These are phyloP conservation scores for Fusarium irregulare DNA, from an alignment of 2,329 filamentous ascomycete species.

Conservation along the genomic window DNA sequence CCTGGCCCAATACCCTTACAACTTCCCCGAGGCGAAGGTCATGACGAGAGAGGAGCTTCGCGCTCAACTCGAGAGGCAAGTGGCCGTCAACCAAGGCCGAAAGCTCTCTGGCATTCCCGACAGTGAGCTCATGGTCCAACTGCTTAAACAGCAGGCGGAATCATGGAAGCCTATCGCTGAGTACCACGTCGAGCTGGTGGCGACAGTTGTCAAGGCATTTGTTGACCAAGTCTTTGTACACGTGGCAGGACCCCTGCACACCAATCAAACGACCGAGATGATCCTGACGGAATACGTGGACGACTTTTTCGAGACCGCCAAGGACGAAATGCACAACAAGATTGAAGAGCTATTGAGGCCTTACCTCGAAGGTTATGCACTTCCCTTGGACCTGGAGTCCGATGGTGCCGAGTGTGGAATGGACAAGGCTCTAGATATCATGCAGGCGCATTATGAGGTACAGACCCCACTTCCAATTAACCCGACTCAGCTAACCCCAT, in stretches of 20 bases:
- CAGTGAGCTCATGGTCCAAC: neutral
- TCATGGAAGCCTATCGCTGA: neutral
- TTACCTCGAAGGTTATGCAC: neutral
- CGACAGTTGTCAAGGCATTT: neutral
- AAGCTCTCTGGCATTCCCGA: neutral
- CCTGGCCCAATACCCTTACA: slow-evolving; percentile 44
- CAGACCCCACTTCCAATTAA: neutral
- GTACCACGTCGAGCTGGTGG: neutral
- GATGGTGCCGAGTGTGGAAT: neutral
- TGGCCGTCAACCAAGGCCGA: slow-evolving; percentile 32
- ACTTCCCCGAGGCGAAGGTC: slow-evolving; percentile 43
- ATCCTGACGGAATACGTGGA: neutral
- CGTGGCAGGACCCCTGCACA: neutral
- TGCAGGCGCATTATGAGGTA: neutral
- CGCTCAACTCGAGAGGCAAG: slow-evolving; percentile 40
- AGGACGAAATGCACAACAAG: neutral
- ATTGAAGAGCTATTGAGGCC: neutral
- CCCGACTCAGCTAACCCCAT: neutral
- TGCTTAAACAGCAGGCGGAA: neutral
- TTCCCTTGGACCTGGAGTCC: neutral
- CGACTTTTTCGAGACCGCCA: neutral
- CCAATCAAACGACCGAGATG: neutral
- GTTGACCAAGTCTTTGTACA: neutral
- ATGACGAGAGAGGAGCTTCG: slow-evolving; percentile 37
- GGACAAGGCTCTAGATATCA: neutral